Evolutionary conservation across 2,329 filamentous ascomycete species (phyloP).

Genomic region (Venturia carpophila): DNA sequence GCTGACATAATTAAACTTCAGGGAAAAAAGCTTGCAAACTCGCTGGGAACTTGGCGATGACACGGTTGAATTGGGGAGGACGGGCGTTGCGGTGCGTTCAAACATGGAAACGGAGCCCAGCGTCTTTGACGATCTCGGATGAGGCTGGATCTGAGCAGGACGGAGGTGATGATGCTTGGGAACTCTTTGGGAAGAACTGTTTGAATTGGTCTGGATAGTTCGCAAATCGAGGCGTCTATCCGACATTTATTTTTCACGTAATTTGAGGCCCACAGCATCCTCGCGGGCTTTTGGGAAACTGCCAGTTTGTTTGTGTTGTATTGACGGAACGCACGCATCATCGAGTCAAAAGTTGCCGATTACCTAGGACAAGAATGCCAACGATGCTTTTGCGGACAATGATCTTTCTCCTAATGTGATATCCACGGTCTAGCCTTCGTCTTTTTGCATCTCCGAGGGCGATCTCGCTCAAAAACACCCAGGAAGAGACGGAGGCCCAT

Average conservation of each 20-base stretch:
- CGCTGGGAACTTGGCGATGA: too few relatives aligned
- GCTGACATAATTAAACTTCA: too few relatives aligned
- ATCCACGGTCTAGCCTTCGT: not conserved
- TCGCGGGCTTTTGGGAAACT: too few relatives aligned
- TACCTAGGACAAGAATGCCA: conserved; percentile 1
- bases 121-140: not conserved
- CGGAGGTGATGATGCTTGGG: not conserved
- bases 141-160: not conserved
- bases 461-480: conserved; percentile 9
- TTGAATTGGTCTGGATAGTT: not conserved
- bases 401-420: not conserved
- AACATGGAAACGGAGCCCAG: not conserved
- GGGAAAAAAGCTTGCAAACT: too few relatives aligned
- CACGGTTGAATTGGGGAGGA: too few relatives aligned
- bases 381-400: not conserved
- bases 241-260: not conserved
- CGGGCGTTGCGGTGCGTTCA: too few relatives aligned
- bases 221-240: not conserved
- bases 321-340: conserved; percentile 4
- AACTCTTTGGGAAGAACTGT: not conserved
- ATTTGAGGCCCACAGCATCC: too few relatives aligned
- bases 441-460: conserved; percentile 4
- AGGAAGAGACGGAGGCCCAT: not conserved
- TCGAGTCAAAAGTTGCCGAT: not conserved
- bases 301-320: not conserved